Conservation (phyloP, 2,329 filamentous ascomycete genomes). For the Dothistroma pini region DNA sequence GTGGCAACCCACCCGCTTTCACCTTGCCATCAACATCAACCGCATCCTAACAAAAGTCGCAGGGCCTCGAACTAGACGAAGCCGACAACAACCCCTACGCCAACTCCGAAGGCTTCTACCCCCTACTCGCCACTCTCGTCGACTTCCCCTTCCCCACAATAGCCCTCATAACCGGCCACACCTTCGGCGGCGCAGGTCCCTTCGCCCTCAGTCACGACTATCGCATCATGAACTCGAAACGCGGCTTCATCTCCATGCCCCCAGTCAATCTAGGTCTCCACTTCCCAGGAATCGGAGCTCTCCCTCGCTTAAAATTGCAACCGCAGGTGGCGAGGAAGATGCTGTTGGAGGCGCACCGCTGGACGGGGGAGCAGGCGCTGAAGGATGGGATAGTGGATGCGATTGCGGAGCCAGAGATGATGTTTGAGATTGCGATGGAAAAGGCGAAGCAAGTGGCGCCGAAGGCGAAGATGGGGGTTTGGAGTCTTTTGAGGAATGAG, state of each 20-base stretch:
- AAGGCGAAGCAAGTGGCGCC: conserved; percentile 43
- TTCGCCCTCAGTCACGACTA: conserved; percentile 49
- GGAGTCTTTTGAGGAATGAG: conserved; percentile 50
- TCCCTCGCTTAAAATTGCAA: conserved; percentile 51
- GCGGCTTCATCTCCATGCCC: conserved; percentile 50
- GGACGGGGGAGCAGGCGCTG: conserved; percentile 51
- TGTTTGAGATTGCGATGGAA: conserved; percentile 47
- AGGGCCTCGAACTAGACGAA: conserved; percentile 38
- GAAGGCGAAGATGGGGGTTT: conserved; percentile 49
- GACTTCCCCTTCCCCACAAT: conserved; percentile 45
- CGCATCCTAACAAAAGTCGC: neutral
- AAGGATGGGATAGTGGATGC: conserved; percentile 54
- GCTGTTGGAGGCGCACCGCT: conserved; percentile 54
- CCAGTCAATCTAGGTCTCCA: conserved; percentile 55
- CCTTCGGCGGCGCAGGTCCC: conserved; percentile 49
- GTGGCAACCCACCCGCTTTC: neutral
- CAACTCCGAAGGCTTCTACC: conserved; percentile 37
- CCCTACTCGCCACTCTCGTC: conserved; percentile 35
- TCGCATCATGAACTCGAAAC: conserved; percentile 46
- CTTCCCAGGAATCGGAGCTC: conserved; percentile 53
- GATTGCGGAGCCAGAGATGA: conserved; percentile 47
- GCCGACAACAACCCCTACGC: conserved; percentile 34
- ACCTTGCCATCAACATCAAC: neutral
- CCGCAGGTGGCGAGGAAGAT: conserved; percentile 54
- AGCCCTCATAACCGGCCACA: conserved; percentile 48